These are phyloP conservation scores for Crithidia bombi DNA, from an alignment of 208 protist species.

Conservation along the genomic window DNA sequence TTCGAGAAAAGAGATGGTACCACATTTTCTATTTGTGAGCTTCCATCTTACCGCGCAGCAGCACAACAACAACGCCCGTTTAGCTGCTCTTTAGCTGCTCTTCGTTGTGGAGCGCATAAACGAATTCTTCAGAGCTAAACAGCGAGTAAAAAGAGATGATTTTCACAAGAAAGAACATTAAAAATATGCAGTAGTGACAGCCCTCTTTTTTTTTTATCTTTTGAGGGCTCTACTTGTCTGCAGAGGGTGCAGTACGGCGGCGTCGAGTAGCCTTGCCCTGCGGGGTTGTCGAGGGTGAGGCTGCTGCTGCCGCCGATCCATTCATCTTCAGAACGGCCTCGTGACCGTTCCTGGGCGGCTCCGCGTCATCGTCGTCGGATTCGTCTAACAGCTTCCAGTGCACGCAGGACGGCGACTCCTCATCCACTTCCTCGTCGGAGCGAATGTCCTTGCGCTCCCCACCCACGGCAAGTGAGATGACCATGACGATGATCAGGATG, in stretches of 20 bases:
- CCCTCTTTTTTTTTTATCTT: slow-evolving; percentile 1
- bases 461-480: slow-evolving; percentile 28
- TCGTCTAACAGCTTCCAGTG: slow-evolving; percentile 18
- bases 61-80: too few species aligned
- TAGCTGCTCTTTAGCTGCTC: too few species aligned
- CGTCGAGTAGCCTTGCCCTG: slow-evolving; percentile 2
- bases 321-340: background rate
- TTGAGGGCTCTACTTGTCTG: background rate
- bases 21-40: background rate
- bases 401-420: slow-evolving; percentile 26
- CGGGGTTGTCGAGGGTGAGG: background rate
- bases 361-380: slow-evolving; percentile 16
- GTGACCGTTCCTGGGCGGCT: background rate
- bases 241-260: slow-evolving; percentile 1
- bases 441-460: slow-evolving; percentile 61
- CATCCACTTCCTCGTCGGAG: slow-evolving; percentile 49
- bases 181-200: too few species aligned
- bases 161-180: too few species aligned
- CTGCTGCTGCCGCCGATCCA: background rate
- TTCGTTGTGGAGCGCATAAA: too few species aligned
- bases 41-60: too few species aligned
- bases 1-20: background rate
- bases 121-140: too few species aligned
- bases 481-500: slow-evolving; percentile 55
- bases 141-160: too few species aligned